These are phyloP conservation scores for Straminergon stramineum DNA, from an alignment of 225 moss, liverwort and hornwort genomes.

Conservation along the genomic window DNA sequence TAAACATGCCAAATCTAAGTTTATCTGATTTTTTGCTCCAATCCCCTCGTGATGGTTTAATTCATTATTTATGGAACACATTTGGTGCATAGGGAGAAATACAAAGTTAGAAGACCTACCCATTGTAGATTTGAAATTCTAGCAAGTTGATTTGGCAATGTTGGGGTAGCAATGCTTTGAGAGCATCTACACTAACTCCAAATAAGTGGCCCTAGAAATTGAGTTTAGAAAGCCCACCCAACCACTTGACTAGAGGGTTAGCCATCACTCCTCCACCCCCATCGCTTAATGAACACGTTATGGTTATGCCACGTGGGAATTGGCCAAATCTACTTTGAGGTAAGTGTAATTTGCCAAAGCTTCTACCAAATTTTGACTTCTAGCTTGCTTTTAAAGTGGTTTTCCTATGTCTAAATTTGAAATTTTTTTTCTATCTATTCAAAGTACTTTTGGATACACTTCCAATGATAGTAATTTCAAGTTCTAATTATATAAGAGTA, in stretches of 20 bases:
- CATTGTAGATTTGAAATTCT: background rate
- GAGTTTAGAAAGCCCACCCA: accelerated
- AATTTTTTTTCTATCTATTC: background rate
- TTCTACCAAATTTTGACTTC: background rate
- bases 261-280: accelerated
- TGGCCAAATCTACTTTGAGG: background rate
- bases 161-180: background rate
- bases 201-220: background rate
- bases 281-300: accelerated
- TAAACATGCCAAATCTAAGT: background rate
- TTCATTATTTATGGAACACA: background rate
- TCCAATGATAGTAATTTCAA: background rate
- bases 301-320: background rate
- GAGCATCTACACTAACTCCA: accelerated
- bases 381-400: background rate
- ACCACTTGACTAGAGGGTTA: accelerated
- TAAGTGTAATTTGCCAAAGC: background rate
- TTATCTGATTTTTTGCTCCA: background rate
- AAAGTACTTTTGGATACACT: background rate
- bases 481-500: background rate
- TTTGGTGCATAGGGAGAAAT: background rate
- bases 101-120: background rate
- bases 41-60: background rate
- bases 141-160: accelerated
- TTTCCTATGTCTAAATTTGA: background rate